Conservation (phyloP, 1,284 basidiomycete genomes). For the Hymenochaete sp. region DNA sequence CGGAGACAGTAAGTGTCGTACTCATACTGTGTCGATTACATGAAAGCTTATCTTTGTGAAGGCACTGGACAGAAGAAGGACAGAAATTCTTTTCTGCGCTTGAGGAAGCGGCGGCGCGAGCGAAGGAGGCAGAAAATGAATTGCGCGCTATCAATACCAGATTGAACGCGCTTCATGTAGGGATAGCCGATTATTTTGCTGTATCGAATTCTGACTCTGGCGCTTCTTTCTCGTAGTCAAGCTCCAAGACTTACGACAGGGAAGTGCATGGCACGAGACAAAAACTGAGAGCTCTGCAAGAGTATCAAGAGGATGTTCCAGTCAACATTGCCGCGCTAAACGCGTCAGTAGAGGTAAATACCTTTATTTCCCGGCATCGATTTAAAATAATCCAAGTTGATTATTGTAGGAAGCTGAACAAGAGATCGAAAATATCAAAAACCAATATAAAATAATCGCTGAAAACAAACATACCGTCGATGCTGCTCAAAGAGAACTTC, state of each 20-base stretch:
- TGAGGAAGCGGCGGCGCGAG: not conserved
- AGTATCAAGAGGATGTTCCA: conserved; percentile 68
- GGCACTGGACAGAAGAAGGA: conserved; percentile 10
- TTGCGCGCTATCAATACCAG: not conserved
- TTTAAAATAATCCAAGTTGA: not conserved
- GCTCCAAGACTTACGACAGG: conserved; percentile 24
- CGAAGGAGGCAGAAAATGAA: not conserved
- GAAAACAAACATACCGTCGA: conserved; percentile 36
- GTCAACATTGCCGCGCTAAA: conserved; percentile 62
- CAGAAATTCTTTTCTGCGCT: not conserved
- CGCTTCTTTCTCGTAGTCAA: conserved; percentile 20
- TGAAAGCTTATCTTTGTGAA: not conserved
- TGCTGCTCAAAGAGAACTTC: conserved; percentile 32
- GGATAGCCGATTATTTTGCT: too few relatives aligned
- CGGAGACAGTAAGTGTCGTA: conserved; percentile 3
- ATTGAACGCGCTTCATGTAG: not conserved
- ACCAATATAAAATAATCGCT: conserved; percentile 41
- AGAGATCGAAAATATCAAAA: conserved; percentile 40
- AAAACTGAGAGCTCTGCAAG: conserved; percentile 34
- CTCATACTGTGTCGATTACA: not conserved
- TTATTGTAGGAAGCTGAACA: conserved; percentile 42
- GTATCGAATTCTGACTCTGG: too few relatives aligned
- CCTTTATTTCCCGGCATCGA: conserved; percentile 13
- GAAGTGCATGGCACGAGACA: conserved; percentile 27
- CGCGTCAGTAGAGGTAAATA: conserved; percentile 44